Evolutionary conservation across 2,329 filamentous ascomycete genomes (phyloP).

Genomic region (Rhytidhysteron rufulum): DNA sequence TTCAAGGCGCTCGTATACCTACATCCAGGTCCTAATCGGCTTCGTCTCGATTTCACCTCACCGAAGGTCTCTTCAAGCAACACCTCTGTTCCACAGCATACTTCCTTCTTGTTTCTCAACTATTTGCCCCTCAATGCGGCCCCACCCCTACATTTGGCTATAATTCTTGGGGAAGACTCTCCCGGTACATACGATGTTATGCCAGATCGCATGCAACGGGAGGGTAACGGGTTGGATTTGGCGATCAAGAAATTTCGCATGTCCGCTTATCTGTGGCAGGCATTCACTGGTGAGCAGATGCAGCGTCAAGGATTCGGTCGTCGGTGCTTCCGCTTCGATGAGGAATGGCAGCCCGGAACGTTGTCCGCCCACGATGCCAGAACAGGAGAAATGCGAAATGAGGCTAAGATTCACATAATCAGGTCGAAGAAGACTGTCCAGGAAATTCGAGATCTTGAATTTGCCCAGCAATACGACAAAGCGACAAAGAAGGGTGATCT

Average conservation of each 20-base stretch:
- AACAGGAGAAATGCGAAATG: constrained; percentile 73
- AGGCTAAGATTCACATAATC: constrained; percentile 86
- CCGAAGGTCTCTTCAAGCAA: constrained; percentile 71
- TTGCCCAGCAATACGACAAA: constrained; percentile 71
- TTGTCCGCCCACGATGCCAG: constrained; percentile 71
- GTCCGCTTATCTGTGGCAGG: constrained; percentile 95
- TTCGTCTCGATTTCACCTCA: constrained; percentile 84
- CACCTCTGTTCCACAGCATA: constrained; percentile 66
- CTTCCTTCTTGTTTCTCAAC: constrained; percentile 76
- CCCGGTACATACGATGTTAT: constrained; percentile 78
- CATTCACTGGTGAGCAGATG: constrained; percentile 97
- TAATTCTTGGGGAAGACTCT: constrained; percentile 84
- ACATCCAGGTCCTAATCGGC: constrained; percentile 81
- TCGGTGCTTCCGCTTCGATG: constrained; percentile 84
- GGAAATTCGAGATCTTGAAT: constrained; percentile 73
- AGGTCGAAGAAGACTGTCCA: constrained; percentile 77
- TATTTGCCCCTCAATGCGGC: constrained; percentile 75
- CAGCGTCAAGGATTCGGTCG: constrained; percentile 81
- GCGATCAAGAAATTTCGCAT: constrained; percentile 90
- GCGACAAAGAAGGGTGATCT: constrained; percentile 70
- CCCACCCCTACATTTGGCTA: constrained; percentile 84
- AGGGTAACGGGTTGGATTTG: constrained; percentile 76
- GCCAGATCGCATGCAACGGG: constrained; percentile 69
- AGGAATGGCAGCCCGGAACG: constrained; percentile 87
- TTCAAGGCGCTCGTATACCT: constrained; percentile 92